These are phyloP conservation scores for Dendrobium catenatum DNA, from an alignment of 106 monocot genomes.

Conservation along the genomic window DNA sequence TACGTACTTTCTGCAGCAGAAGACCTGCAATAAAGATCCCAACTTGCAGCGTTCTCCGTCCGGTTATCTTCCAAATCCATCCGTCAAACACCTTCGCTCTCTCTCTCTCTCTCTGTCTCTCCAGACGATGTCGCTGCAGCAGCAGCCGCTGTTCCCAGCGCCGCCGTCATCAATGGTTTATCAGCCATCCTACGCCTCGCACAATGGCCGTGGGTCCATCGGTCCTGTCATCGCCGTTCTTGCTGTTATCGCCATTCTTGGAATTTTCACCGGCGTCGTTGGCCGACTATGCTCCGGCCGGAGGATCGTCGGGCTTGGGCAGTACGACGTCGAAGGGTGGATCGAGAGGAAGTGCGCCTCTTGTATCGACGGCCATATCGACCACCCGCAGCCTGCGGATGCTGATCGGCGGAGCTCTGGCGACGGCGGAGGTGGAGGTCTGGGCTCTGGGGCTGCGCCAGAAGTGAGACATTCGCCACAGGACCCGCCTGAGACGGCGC, in stretches of 20 bases:
- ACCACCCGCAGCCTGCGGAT: conserved; percentile 3
- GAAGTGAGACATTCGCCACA: neutral
- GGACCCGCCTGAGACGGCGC: neutral
- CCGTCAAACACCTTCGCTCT: neutral
- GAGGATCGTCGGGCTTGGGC: conserved; percentile 30
- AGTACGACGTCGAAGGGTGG: conserved; percentile 52
- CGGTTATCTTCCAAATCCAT: neutral
- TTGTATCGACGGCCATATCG: conserved; percentile 43
- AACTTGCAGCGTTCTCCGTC: too few relatives aligned
- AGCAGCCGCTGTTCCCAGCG: neutral
- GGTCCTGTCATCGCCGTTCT: conserved; percentile 44
- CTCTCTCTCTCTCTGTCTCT: neutral
- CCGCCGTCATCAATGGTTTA: neutral
- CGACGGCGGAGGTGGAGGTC: neutral
- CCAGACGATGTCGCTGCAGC: neutral
- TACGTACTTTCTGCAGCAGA: too few relatives aligned
- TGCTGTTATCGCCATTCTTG: conserved; percentile 34
- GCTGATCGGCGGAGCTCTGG: neutral
- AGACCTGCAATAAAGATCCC: too few relatives aligned
- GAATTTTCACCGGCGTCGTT: conserved; percentile 36
- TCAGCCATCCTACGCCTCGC: neutral
- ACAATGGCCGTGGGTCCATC: conserved; percentile 24
- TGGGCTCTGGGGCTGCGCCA: neutral
- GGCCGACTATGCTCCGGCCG: conserved; percentile 57
- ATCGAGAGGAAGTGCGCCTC: conserved; percentile 55